These are phyloP conservation scores for Colletotrichum lindemuthianum DNA, from an alignment of 2,329 filamentous ascomycete species.

Conservation along the genomic window DNA sequence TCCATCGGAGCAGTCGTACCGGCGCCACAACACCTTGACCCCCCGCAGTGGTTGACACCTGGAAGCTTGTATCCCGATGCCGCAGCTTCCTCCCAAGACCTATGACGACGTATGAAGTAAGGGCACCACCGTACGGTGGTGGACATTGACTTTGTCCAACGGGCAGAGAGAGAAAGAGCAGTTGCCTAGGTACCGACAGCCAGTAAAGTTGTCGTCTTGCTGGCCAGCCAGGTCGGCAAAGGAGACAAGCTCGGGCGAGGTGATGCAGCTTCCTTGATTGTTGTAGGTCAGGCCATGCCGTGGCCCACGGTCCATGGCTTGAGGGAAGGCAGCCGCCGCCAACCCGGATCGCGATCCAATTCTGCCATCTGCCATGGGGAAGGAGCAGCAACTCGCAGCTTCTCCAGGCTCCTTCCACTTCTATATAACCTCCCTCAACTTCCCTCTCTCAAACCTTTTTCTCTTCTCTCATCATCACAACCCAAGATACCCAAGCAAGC, in stretches of 20 bases:
- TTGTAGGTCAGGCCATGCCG: background rate
- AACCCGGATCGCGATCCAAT: constrained; percentile 21
- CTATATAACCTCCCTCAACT: constrained; percentile 35
- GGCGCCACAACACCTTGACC: constrained; percentile 14
- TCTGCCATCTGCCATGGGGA: constrained; percentile 7
- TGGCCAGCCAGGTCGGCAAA: background rate
- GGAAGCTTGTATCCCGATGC: constrained; percentile 34
- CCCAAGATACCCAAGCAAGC: constrained; percentile 34
- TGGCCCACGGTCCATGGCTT: background rate
- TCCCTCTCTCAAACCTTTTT: background rate
- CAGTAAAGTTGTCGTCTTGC: constrained; percentile 1
- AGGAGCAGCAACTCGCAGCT: constrained; percentile 5
- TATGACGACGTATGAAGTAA: constrained; percentile 36
- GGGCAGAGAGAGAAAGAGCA: constrained; percentile 36
- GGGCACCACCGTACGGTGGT: background rate
- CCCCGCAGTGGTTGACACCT: constrained; percentile 22
- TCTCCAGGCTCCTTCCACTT: constrained; percentile 3
- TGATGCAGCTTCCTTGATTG: constrained; percentile 31
- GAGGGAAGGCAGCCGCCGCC: background rate
- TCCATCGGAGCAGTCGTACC: constrained; percentile 30
- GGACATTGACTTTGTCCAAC: constrained; percentile 2
- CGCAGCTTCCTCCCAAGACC: constrained; percentile 35
- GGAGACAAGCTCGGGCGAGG: constrained; percentile 5
- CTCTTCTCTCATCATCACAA: constrained; percentile 34
- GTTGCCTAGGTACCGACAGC: background rate